Evolutionary conservation across 2,329 filamentous ascomycete genomes (phyloP), one percentile per base, ranked within the genome.

Genomic region (Geosmithia morbida): DNA sequence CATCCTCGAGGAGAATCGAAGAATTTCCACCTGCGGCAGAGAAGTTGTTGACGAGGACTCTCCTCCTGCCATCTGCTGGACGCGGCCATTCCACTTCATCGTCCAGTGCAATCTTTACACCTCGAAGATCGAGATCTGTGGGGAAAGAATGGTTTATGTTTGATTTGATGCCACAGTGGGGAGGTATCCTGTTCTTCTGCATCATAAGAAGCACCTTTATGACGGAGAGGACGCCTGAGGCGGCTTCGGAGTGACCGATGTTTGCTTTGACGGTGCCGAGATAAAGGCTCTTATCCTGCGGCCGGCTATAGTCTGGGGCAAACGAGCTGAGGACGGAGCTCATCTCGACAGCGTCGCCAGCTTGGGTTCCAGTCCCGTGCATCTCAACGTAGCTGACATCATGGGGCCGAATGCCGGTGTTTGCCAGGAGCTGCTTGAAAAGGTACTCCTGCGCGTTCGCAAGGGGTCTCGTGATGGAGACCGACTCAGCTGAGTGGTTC

Each of bases 381-480:
- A 67, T 69, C 51, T 73, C 70, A 44, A 72, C 62, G 46, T 64
- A 73, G 0, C 57, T 59, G 1, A 84, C 63, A 46, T 48, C 49
- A 20, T 33, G 43, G 29, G 53, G 52, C 5, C 48, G 44, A 16
- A 56, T 7, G 1, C 43, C 39, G 5, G 52, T 45, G 8, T 37
- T 30, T 11, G 37, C 44, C 3, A 54, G 45, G 22, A 50, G 49
- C 11, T 41, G 46, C 4, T 54, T 51, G 49, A 69, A 65, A 2
- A 70, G 54, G 4, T 56, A 49, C 7, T 56, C 54, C 48, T 70
- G 67, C 1, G 66, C 64, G 2, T 30, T 30, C 1, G 42, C 51
- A 18, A 51, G 67, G 0, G 70, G 70, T 45, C 63, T 57, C 0
- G 67, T 68, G 40, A 72, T 60, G 2, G 65, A 68, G 0, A 65